Evolutionary conservation across 139 green algal species (phyloP).

Genomic region (Coccomyxa sp.): DNA sequence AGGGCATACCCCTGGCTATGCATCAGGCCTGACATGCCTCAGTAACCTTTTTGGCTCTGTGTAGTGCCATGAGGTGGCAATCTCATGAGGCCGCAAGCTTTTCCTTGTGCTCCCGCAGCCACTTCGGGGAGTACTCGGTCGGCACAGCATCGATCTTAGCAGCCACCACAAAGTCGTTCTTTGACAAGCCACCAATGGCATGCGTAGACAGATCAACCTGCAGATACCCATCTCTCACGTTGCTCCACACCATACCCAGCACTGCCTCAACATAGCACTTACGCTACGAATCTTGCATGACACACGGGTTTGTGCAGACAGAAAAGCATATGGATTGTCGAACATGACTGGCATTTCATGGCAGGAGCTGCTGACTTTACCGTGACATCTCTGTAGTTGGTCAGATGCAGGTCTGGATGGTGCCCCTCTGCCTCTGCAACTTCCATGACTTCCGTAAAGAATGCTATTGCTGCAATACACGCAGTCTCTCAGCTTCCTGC

Average conservation of each 20-base stretch:
- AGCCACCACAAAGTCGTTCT: constrained; percentile 89
- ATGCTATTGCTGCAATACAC: constrained; percentile 36
- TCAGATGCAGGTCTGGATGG: constrained; percentile 53
- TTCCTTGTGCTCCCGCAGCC: background rate
- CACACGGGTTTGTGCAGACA: background rate
- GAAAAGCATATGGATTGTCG: background rate
- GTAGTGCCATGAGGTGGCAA: no score
- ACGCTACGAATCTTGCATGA: no score
- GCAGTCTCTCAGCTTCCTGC: no score
- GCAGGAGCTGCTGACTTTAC: constrained; percentile 17
- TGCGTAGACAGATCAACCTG: constrained; percentile 17
- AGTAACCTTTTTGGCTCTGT: no score
- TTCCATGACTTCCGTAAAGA: constrained; percentile 42
- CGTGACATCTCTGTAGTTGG: constrained; percentile 58
- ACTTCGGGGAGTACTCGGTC: constrained; percentile 15
- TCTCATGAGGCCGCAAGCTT: no score
- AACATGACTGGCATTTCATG: background rate
- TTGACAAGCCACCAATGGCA: constrained; percentile 65
- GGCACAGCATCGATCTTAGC: constrained; percentile 67
- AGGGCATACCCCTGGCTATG: no score
- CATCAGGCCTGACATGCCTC: no score
- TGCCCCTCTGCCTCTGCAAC: constrained; percentile 60
- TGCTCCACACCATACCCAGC: no score
- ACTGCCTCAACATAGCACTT: no score
- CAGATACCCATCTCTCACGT: background rate